These are phyloP conservation scores for Boletus sp. DNA, from an alignment of 1,284 basidiomycete species.

Conservation along the genomic window DNA sequence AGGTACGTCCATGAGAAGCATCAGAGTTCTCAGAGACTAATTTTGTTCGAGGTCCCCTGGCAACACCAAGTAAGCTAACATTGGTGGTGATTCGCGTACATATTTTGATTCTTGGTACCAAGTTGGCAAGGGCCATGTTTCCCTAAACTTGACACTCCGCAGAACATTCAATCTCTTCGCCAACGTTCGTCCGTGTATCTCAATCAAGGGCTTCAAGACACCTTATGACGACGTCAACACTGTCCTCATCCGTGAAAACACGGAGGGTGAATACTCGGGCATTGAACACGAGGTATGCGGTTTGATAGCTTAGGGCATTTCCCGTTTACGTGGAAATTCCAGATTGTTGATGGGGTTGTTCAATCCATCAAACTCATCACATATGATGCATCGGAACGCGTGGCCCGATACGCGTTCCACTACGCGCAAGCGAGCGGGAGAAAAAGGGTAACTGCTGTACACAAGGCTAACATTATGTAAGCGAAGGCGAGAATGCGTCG, in stretches of 20 bases:
- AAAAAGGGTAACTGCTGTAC: constrained; percentile 95
- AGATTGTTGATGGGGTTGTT: constrained; percentile 96
- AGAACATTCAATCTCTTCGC: constrained; percentile 98
- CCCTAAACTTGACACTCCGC: constrained; percentile 94
- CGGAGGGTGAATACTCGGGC: constrained; percentile 99
- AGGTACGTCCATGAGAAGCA: constrained; percentile 49
- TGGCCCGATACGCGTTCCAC: constrained; percentile 98
- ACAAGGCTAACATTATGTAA: constrained; percentile 99
- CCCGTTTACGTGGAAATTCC: constrained; percentile 15
- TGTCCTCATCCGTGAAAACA: constrained; percentile 98
- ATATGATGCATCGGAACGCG: constrained; percentile 97
- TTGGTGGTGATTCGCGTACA: constrained; percentile 4
- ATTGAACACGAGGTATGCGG: constrained; percentile 88
- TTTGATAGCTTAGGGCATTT: constrained; percentile 1
- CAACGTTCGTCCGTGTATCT: constrained; percentile 95
- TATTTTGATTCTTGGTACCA: constrained; percentile 13
- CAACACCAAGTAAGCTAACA: constrained; percentile 75
- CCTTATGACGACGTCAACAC: constrained; percentile 98
- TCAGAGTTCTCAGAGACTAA: constrained; percentile 8
- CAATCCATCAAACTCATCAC: constrained; percentile 99
- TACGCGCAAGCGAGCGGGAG: constrained; percentile 88
- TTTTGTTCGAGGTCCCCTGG: constrained; percentile 68
- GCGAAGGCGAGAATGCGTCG: constrained; percentile 25
- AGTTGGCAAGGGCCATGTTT: constrained; percentile 99
- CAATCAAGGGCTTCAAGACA: constrained; percentile 96